Evolutionary conservation across 768 basidiomycete genomes (phyloP).

Genomic region (Mycena filopes): DNA sequence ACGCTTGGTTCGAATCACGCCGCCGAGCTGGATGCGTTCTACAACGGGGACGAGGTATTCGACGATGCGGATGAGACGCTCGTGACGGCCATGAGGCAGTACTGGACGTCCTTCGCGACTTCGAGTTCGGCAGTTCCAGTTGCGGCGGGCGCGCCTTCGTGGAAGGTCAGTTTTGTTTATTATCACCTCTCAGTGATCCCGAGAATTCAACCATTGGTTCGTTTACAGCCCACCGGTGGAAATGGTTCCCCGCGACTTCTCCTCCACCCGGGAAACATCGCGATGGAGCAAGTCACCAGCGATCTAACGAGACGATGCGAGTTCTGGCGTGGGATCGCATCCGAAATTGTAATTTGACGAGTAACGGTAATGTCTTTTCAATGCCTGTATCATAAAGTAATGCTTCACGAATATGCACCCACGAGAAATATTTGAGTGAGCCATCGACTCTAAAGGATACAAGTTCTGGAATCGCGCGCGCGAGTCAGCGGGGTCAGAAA

Average conservation of each 20-base stretch:
- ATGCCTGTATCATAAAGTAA: too few species aligned
- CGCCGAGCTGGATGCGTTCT: slow-evolving; percentile 52
- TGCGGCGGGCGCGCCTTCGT: slow-evolving; percentile 33
- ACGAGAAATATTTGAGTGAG: too few species aligned
- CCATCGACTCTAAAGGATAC: too few species aligned
- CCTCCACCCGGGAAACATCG: slow-evolving; percentile 41
- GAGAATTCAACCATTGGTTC: background rate
- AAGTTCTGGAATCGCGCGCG: too few species aligned
- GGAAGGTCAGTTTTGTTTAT: slow-evolving; percentile 43
- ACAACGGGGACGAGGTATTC: slow-evolving; percentile 38
- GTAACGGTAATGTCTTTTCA: background rate
- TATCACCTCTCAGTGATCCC: too few species aligned
- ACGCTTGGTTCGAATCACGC: slow-evolving; percentile 50
- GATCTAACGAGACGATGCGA: slow-evolving; percentile 38
- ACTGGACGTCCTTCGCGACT: slow-evolving; percentile 53
- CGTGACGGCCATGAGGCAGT: slow-evolving; percentile 51
- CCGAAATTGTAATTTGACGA: slow-evolving; percentile 20
- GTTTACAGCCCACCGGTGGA: background rate
- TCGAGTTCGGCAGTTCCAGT: slow-evolving; percentile 43
- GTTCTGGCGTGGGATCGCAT: slow-evolving; percentile 44
- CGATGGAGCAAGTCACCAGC: slow-evolving; percentile 38
- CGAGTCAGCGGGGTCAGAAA: too few species aligned
- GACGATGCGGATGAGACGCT: slow-evolving; percentile 43
- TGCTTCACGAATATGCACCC: too few species aligned
- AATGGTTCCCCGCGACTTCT: slow-evolving; percentile 43